Evolutionary conservation across 768 basidiomycete species (phyloP).

Genomic region (Hebeloma cylindrosporum): DNA sequence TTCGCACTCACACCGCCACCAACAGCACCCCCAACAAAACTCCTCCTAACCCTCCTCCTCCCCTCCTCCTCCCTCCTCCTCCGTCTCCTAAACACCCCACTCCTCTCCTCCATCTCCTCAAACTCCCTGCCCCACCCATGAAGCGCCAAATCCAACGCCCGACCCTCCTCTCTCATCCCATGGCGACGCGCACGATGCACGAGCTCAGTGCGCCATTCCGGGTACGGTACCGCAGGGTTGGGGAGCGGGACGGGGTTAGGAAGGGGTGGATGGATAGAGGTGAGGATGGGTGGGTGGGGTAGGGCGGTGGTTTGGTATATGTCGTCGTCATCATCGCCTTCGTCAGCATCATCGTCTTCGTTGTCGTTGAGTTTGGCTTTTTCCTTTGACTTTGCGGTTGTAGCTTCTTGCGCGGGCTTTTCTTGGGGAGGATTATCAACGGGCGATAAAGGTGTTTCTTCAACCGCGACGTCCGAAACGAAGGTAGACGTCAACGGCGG

Average conservation of each 20-base stretch:
- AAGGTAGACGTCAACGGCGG: slow-evolving; percentile 42
- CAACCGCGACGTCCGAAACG: slow-evolving; percentile 17
- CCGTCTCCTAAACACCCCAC: slow-evolving; percentile 14
- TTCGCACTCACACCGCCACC: background rate
- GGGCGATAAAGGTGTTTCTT: background rate
- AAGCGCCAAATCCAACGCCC: slow-evolving; percentile 50
- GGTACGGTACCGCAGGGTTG: slow-evolving; percentile 51
- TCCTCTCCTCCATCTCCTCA: slow-evolving; percentile 1
- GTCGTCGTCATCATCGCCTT: slow-evolving; percentile 10
- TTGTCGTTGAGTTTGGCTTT: no score
- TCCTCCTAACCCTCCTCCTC: slow-evolving; percentile 1
- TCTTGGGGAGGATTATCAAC: no score
- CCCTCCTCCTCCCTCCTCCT: slow-evolving; percentile 13
- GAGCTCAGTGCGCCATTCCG: slow-evolving; percentile 61
- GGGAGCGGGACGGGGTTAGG: slow-evolving; percentile 12
- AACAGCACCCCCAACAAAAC: background rate
- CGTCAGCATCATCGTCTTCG: background rate
- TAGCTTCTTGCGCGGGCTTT: no score
- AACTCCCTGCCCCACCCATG: slow-evolving; percentile 16
- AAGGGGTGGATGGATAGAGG: background rate
- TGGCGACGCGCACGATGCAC: slow-evolving; percentile 53
- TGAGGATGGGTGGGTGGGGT: slow-evolving; percentile 6
- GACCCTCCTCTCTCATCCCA: slow-evolving; percentile 57
- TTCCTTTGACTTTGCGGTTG: background rate
- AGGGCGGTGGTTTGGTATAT: background rate